Percentiles rank a stretch among this genome's conserved stretches.
Conservation (phyloP, 176 grass and related monocot species). For the Tuctoria greenei region DNA sequence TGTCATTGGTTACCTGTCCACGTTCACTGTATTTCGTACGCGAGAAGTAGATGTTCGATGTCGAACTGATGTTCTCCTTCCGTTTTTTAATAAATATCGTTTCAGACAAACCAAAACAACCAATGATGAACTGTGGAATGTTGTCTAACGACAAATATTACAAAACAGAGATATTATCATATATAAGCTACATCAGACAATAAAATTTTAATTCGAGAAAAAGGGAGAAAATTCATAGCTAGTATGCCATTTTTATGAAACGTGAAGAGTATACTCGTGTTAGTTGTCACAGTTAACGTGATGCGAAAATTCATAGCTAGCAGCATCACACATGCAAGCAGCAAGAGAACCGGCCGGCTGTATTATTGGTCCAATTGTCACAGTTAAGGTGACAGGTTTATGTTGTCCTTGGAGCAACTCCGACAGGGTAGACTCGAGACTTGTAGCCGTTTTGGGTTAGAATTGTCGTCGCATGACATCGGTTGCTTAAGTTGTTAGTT, state of each 20-base stretch:
- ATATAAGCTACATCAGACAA: not conserved
- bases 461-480: constrained; percentile 2
- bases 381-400: constrained; percentile 21
- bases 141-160: no score
- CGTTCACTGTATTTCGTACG: not conserved
- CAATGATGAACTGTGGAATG: no score
- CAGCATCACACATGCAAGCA: no score
- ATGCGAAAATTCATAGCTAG: no score
- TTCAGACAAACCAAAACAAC: no score
- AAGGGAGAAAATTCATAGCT: not conserved
- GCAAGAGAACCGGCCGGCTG: no score
- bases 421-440: not conserved
- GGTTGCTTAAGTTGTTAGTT: not conserved
- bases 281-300: no score
- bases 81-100: no score
- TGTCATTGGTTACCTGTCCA: not conserved
- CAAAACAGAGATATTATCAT: no score
- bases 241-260: not conserved
- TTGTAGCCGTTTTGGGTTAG: constrained; percentile 3
- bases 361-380: no score
- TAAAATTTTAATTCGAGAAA: no score
- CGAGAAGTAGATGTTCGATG: no score
- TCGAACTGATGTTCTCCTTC: not conserved
- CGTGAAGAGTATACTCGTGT: not conserved
- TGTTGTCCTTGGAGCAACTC: constrained; percentile 14